Percentiles rank a stretch among this genome's conserved stretches.
Conservation (phyloP, 495 filamentous ascomycete species). For the Jackrogersella multiformis region DNA sequence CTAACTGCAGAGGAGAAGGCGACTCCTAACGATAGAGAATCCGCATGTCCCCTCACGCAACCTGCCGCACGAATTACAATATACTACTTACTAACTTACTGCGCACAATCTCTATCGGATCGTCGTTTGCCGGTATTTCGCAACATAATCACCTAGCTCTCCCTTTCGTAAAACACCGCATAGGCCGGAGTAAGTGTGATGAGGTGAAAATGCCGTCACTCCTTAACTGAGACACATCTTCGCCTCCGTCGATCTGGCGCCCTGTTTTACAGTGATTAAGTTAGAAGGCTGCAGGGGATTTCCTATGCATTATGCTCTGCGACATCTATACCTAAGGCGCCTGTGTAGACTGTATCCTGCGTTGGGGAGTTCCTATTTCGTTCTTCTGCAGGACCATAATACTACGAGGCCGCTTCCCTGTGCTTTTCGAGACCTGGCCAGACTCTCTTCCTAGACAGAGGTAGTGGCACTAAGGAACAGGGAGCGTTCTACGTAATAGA, state of each 20-base stretch:
- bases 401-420: conserved; percentile 13
- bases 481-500: conserved; percentile 1
- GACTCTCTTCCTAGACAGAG: not conserved
- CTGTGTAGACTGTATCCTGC: conserved; percentile 9
- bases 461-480: not conserved
- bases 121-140: conserved; percentile 20
- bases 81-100: conserved; percentile 28
- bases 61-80: conserved; percentile 24
- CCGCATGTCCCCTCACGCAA: conserved; percentile 10
- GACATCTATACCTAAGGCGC: conserved; percentile 17
- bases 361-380: conserved; percentile 26
- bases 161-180: not conserved
- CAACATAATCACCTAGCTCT: conserved; percentile 6
- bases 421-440: not conserved
- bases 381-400: conserved; percentile 22
- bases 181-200: conserved; percentile 18
- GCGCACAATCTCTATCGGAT: conserved; percentile 29
- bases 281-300: conserved; percentile 7
- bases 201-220: conserved; percentile 27
- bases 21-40: conserved; percentile 11
- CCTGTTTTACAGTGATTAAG: conserved; percentile 13
- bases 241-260: conserved; percentile 11
- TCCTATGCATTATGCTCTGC: conserved; percentile 11
- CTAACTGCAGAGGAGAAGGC: not conserved
- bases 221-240: not conserved